A percentile compares a stretch with the other conserved stretches of the same genome.
Conservation (phyloP, 1,284 basidiomycete species). For the Austroboletus rostrupii region DNA sequence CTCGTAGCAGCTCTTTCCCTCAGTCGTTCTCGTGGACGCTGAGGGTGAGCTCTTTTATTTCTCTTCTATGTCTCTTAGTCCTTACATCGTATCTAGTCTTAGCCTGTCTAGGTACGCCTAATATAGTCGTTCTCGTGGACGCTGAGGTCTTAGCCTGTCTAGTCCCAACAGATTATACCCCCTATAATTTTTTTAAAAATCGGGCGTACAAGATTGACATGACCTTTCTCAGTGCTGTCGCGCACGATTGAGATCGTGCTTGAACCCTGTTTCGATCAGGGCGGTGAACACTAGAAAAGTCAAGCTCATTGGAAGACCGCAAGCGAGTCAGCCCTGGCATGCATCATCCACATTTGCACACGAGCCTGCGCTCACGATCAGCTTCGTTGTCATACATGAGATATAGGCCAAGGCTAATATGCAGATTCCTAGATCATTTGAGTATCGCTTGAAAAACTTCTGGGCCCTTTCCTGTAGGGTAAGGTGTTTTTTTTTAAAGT, state of each 20-base stretch:
- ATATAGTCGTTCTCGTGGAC: no score
- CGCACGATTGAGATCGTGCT: slow-evolving; percentile 57
- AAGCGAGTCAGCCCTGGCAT: slow-evolving; percentile 88
- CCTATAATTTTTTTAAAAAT: no score
- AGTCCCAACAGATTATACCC: no score
- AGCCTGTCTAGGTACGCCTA: no score
- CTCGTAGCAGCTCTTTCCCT: no score
- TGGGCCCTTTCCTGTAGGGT: slow-evolving; percentile 74
- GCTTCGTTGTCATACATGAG: slow-evolving; percentile 13
- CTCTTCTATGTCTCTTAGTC: no score
- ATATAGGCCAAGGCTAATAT: neutral
- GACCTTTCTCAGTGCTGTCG: slow-evolving; percentile 43
- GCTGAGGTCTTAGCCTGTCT: no score
- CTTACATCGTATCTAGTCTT: no score
- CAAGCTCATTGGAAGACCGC: slow-evolving; percentile 74
- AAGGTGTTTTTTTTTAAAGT: slow-evolving; percentile 22
- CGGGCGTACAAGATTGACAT: slow-evolving; percentile 1
- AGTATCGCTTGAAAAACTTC: slow-evolving; percentile 69
- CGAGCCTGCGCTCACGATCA: slow-evolving; percentile 80
- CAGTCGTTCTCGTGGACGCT: no score
- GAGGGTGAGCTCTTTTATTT: no score
- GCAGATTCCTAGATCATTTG: slow-evolving; percentile 47
- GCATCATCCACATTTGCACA: slow-evolving; percentile 69
- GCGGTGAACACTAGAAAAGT: slow-evolving; percentile 76
- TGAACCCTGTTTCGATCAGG: slow-evolving; percentile 53